phyloP scores from a whole-genome alignment of 2,329 filamentous ascomycete species.

The Arthrobotrys conoides region DNA sequence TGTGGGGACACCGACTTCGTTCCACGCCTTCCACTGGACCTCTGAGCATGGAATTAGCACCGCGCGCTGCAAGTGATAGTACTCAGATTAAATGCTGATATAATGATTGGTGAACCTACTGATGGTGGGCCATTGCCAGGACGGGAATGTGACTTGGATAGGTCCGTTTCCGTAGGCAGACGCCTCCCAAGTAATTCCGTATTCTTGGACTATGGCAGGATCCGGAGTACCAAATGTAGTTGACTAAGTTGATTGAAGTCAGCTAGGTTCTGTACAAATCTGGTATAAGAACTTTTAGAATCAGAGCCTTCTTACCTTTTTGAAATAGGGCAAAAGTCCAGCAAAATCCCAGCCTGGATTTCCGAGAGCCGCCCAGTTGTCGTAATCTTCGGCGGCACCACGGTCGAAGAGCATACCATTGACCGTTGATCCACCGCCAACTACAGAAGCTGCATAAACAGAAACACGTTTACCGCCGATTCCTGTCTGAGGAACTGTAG shows the following conservation, averaged over 20 bases:
- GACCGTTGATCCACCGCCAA: slow-evolving; percentile 67
- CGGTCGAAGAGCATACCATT: slow-evolving; percentile 71
- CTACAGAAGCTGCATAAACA: slow-evolving; percentile 66
- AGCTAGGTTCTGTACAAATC: background rate
- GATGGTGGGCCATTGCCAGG: slow-evolving; percentile 63
- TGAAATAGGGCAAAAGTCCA: slow-evolving; percentile 65
- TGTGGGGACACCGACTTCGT: slow-evolving; percentile 47
- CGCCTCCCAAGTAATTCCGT: slow-evolving; percentile 66
- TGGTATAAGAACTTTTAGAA: too few relatives aligned
- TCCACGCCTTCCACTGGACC: slow-evolving; percentile 55
- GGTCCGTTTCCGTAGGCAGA: slow-evolving; percentile 65
- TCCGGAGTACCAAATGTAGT: slow-evolving; percentile 65
- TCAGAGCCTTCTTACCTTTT: slow-evolving; percentile 63
- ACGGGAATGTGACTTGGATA: slow-evolving; percentile 66
- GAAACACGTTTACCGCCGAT: slow-evolving; percentile 66
- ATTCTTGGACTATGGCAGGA: slow-evolving; percentile 63
- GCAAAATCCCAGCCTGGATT: slow-evolving; percentile 70
- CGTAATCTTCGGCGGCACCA: slow-evolving; percentile 68
- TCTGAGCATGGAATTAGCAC: slow-evolving; percentile 5
- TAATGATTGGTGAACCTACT: slow-evolving; percentile 34
- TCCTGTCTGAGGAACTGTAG: slow-evolving; percentile 67
- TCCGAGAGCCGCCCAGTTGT: slow-evolving; percentile 69
- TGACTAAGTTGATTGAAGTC: slow-evolving; percentile 61
- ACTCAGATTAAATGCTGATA: too few relatives aligned
- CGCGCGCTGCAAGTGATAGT: background rate